Conservation (phyloP, 352 stramenopile species). For the Globisporangium paddicum region DNA sequence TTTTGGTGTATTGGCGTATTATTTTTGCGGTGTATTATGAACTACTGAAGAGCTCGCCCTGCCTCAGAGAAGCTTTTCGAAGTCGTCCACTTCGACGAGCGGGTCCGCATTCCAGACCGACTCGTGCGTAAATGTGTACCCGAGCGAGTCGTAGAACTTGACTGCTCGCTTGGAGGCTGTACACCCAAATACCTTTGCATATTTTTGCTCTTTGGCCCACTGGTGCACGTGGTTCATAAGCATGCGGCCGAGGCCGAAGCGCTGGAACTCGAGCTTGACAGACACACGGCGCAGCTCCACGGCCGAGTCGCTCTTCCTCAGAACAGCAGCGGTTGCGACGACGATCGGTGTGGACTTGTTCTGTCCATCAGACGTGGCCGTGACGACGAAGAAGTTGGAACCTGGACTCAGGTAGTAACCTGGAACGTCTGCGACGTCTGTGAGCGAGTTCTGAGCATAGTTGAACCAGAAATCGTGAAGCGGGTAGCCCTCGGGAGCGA, state of each 20-base stretch:
- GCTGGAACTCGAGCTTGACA: constrained; percentile 8
- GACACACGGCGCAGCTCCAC: constrained; percentile 7
- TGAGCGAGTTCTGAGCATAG: constrained; percentile 4
- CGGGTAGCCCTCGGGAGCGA: not conserved
- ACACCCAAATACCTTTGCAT: constrained; percentile 6
- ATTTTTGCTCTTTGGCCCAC: constrained; percentile 8
- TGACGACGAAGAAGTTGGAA: no score
- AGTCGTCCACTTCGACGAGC: not conserved
- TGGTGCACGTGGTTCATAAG: constrained; percentile 13
- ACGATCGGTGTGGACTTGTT: not conserved
- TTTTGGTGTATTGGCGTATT: no score
- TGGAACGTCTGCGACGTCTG: constrained; percentile 8
- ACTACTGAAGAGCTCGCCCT: not conserved
- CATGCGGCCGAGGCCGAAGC: constrained; percentile 11
- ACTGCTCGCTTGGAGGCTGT: constrained; percentile 1
- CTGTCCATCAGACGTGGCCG: not conserved
- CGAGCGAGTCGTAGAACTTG: constrained; percentile 19
- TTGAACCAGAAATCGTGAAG: not conserved
- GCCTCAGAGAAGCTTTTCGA: constrained; percentile 2
- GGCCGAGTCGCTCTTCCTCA: not conserved
- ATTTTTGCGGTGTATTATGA: no score
- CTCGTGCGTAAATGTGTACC: constrained; percentile 9
- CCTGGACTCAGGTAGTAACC: no score
- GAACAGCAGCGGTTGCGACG: not conserved
- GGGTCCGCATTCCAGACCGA: not conserved